Percentiles rank a stretch among this genome's conserved stretches.
Evolutionary conservation across 2,329 filamentous ascomycete species (phyloP).

Genomic region (Ceratocystis cacaofunesta): DNA sequence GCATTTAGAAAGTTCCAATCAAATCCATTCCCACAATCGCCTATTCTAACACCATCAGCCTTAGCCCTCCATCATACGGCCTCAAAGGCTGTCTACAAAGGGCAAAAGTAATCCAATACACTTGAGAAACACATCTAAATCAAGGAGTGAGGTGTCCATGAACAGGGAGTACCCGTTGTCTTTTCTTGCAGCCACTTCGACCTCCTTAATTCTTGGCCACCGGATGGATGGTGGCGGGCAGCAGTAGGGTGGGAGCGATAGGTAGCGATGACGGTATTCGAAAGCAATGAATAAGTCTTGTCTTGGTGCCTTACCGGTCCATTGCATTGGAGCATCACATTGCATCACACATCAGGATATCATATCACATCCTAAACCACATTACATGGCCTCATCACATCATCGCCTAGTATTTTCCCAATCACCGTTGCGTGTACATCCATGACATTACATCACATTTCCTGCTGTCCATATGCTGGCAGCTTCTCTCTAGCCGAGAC

Average conservation of each 20-base stretch:
- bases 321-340: neutral
- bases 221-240: neutral
- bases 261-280: neutral
- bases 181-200: too few species aligned
- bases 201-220: too few species aligned
- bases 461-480: neutral
- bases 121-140: too few species aligned
- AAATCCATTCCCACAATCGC: too few species aligned
- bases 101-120: neutral
- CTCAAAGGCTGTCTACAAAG: neutral
- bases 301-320: slow-evolving; percentile 1
- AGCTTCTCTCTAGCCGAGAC: neutral
- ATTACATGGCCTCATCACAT: neutral
- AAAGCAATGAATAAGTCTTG: neutral
- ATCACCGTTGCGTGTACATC: neutral
- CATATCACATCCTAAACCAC: neutral
- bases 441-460: neutral
- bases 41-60: neutral
- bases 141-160: too few species aligned
- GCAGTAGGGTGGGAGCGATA: neutral
- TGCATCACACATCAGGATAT: neutral
- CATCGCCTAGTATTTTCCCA: neutral
- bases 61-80: neutral
- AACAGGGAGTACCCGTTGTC: too few species aligned
- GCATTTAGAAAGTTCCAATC: neutral